Percentiles rank a stretch among this genome's conserved stretches.
Conservation (phyloP, 2,329 filamentous ascomycete species). For the Ceratocystis diversiconidia region DNA sequence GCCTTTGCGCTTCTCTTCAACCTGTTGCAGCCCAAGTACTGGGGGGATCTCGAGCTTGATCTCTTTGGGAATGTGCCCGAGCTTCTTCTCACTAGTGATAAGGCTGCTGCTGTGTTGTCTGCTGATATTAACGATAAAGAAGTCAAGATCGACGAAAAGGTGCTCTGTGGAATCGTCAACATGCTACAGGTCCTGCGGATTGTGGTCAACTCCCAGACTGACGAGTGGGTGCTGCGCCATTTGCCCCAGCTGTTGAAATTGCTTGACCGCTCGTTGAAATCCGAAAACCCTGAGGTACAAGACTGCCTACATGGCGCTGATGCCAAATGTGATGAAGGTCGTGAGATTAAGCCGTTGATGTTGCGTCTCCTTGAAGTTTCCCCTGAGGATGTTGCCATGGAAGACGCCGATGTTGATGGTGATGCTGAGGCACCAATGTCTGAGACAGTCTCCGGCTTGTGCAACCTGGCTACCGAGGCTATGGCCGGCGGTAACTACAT, state of each 20-base stretch:
- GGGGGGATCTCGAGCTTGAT: slow-evolving; percentile 84
- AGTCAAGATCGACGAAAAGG: slow-evolving; percentile 58
- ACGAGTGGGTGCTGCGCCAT: slow-evolving; percentile 79
- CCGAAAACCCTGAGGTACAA: slow-evolving; percentile 82
- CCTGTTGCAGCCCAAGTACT: slow-evolving; percentile 72
- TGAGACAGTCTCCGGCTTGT: slow-evolving; percentile 75
- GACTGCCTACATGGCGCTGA: slow-evolving; percentile 73
- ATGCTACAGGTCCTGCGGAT: slow-evolving; percentile 84
- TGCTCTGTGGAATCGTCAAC: slow-evolving; percentile 48
- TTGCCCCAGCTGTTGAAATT: slow-evolving; percentile 70
- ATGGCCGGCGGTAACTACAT: slow-evolving; percentile 69
- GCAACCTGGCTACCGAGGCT: slow-evolving; percentile 73
- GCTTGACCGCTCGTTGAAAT: slow-evolving; percentile 75
- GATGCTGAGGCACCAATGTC: slow-evolving; percentile 69
- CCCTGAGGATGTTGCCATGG: slow-evolving; percentile 59
- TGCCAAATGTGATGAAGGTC: slow-evolving; percentile 52
- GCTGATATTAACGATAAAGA: slow-evolving; percentile 50
- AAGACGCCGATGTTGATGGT: slow-evolving; percentile 68
- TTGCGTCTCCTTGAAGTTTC: slow-evolving; percentile 77
- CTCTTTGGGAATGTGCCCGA: slow-evolving; percentile 76
- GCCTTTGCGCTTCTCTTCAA: slow-evolving; percentile 70
- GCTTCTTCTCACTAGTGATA: slow-evolving; percentile 69
- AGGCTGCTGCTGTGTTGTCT: slow-evolving; percentile 47
- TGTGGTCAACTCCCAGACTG: slow-evolving; percentile 70
- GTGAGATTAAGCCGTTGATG: slow-evolving; percentile 59